Conservation (phyloP, 2,329 filamentous ascomycete species). For the Aureobasidium subglaciale region DNA sequence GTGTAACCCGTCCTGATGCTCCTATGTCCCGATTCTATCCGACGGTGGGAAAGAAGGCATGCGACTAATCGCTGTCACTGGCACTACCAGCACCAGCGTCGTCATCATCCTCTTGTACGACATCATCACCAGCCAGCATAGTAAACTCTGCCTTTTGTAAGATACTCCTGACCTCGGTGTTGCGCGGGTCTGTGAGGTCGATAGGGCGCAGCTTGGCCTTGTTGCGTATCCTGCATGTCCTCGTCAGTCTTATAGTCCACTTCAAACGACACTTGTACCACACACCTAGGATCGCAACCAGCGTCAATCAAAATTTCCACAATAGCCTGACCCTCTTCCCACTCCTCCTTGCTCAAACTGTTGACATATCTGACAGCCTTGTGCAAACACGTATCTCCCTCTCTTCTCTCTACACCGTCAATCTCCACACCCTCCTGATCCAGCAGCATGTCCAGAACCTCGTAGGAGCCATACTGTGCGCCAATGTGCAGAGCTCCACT, state of each 20-base stretch:
- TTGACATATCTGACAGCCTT: slow-evolving; percentile 72
- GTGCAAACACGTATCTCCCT: slow-evolving; percentile 74
- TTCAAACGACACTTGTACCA: neutral
- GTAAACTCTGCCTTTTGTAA: slow-evolving; percentile 67
- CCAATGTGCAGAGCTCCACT: slow-evolving; percentile 87
- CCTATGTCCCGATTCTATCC: neutral
- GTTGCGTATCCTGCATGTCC: slow-evolving; percentile 49
- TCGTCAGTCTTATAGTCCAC: neutral
- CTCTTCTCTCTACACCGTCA: slow-evolving; percentile 64
- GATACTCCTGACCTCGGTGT: slow-evolving; percentile 53
- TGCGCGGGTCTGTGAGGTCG: slow-evolving; percentile 67
- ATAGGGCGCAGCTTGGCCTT: slow-evolving; percentile 64
- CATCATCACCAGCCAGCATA: slow-evolving; percentile 40
- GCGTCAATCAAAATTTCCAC: slow-evolving; percentile 79
- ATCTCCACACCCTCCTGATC: slow-evolving; percentile 82
- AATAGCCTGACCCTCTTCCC: slow-evolving; percentile 57
- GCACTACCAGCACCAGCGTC: slow-evolving; percentile 35
- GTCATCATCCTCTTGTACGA: slow-evolving; percentile 42
- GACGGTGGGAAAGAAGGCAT: neutral
- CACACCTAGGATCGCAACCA: slow-evolving; percentile 53
- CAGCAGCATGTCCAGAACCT: slow-evolving; percentile 73
- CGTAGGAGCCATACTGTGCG: slow-evolving; percentile 77
- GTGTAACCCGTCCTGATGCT: neutral
- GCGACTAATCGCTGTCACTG: slow-evolving; percentile 40
- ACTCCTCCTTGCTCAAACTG: slow-evolving; percentile 55